Percentiles rank a stretch among this genome's conserved stretches.
These are phyloP conservation scores for Malus asiatica DNA, from an alignment of 306 rosid genomes.

Conservation along the genomic window DNA sequence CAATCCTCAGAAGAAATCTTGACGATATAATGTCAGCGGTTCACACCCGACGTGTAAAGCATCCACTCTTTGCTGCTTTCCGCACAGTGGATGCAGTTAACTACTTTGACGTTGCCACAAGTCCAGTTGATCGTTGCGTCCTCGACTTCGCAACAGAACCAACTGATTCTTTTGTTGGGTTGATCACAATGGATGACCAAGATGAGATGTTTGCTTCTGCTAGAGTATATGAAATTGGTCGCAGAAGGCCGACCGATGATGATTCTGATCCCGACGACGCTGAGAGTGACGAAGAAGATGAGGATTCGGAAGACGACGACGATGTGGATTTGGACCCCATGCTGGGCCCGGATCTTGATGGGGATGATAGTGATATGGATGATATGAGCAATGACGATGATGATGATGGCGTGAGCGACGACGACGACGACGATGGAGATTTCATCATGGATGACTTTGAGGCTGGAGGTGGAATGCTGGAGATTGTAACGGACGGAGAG, in stretches of 20 bases:
- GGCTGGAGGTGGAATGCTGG: conserved; percentile 60
- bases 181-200: conserved; percentile 93
- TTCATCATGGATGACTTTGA: conserved; percentile 61
- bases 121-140: conserved; percentile 88
- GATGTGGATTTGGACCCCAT: conserved; percentile 51
- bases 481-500: conserved; percentile 61
- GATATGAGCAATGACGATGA: conserved; percentile 63
- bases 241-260: conserved; percentile 85
- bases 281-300: conserved; percentile 85
- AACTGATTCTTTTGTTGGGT: conserved; percentile 90
- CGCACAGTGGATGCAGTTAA: conserved; percentile 95
- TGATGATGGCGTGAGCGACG: conserved; percentile 51
- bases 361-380: conserved; percentile 68
- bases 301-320: conserved; percentile 51
- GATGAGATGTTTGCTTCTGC: conserved; percentile 91
- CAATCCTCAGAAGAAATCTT: conserved; percentile 80
- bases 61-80: conserved; percentile 79
- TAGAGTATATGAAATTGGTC: conserved; percentile 85
- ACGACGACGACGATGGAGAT: conserved; percentile 71
- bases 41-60: conserved; percentile 78
- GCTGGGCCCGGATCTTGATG: conserved; percentile 76
- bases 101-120: conserved; percentile 89
- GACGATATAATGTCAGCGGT: conserved; percentile 95
- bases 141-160: conserved; percentile 88
- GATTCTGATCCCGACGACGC: conserved; percentile 99